A percentile compares a stretch with the other conserved stretches of the same genome.
These are phyloP conservation scores for Prillingera fragicola DNA, from an alignment of 1,284 basidiomycete genomes.

Conservation along the genomic window DNA sequence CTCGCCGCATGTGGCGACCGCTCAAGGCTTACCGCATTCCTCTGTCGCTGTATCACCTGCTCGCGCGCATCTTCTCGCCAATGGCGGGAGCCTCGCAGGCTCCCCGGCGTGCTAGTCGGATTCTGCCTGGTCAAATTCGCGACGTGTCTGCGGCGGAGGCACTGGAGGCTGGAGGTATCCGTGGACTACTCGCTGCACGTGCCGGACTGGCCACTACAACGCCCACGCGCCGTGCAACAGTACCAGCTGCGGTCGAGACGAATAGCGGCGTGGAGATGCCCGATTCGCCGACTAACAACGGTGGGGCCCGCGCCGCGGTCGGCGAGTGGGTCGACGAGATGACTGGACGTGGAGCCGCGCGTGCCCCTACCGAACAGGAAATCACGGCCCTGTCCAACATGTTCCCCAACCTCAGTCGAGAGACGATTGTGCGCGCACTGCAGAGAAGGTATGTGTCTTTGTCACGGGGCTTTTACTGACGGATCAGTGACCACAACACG, in stretches of 20 bases:
- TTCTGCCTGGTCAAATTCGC: slow-evolving; percentile 54
- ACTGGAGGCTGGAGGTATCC: slow-evolving; percentile 42
- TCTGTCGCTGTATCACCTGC: slow-evolving; percentile 53
- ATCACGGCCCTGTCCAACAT: slow-evolving; percentile 63
- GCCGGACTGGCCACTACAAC: slow-evolving; percentile 14
- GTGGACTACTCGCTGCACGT: slow-evolving; percentile 15
- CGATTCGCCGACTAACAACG: slow-evolving; percentile 7
- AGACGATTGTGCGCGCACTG: slow-evolving; percentile 68
- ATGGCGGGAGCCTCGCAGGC: slow-evolving; percentile 60
- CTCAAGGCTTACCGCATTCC: slow-evolving; percentile 71
- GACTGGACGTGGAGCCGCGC: slow-evolving; percentile 59
- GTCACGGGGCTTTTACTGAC: slow-evolving; percentile 6
- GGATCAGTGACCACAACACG: slow-evolving; percentile 58
- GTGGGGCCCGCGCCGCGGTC: slow-evolving; percentile 54
- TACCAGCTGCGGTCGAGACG: background rate
- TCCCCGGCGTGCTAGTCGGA: slow-evolving; percentile 55
- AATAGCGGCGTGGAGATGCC: background rate
- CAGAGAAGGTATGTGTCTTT: slow-evolving; percentile 64
- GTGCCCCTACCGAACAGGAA: slow-evolving; percentile 67
- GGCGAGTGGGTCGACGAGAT: slow-evolving; percentile 76
- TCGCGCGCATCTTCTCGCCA: slow-evolving; percentile 56
- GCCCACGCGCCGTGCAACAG: background rate
- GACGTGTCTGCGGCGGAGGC: slow-evolving; percentile 4
- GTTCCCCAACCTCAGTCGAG: slow-evolving; percentile 73
- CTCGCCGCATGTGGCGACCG: slow-evolving; percentile 30